Evolutionary conservation across 352 stramenopile species (phyloP).

Genomic region (Globisporangium alternatum): DNA sequence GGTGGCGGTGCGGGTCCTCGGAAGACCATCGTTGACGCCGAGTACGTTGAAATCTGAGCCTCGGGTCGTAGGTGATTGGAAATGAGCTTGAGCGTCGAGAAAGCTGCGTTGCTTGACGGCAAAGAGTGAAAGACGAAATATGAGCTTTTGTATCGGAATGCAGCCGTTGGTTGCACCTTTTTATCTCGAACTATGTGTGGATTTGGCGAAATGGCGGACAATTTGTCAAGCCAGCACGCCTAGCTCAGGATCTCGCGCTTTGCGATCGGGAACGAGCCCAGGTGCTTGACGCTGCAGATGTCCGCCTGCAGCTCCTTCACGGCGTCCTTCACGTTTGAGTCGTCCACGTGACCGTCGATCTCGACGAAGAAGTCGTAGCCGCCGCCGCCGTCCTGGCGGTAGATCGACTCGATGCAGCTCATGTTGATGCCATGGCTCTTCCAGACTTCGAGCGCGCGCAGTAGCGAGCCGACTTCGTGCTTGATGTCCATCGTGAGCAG

Average conservation of each 20-base stretch:
- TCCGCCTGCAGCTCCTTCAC: constrained; percentile 47
- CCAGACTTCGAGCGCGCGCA: constrained; percentile 78
- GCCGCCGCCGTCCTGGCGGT: constrained; percentile 54
- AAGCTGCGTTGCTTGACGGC: too few species aligned
- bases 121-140: neutral
- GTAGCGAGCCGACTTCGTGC: constrained; percentile 84
- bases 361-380: constrained; percentile 88
- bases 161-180: neutral
- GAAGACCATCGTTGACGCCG: constrained; percentile 69
- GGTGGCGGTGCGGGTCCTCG: constrained; percentile 24
- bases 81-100: constrained; percentile 18
- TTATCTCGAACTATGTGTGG: neutral
- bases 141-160: neutral
- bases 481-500: constrained; percentile 84
- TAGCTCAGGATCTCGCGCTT: constrained; percentile 48
- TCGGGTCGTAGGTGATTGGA: neutral
- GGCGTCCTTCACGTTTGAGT: constrained; percentile 53
- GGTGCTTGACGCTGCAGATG: constrained; percentile 68
- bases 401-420: constrained; percentile 86
- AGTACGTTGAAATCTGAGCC: constrained; percentile 63
- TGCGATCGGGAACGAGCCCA: constrained; percentile 76
- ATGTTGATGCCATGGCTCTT: constrained; percentile 81
- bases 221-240: neutral
- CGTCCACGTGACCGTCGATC: constrained; percentile 73
- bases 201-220: too few species aligned